Conservation (phyloP, 495 filamentous ascomycete genomes). For the Parachaetomium inaequale region DNA sequence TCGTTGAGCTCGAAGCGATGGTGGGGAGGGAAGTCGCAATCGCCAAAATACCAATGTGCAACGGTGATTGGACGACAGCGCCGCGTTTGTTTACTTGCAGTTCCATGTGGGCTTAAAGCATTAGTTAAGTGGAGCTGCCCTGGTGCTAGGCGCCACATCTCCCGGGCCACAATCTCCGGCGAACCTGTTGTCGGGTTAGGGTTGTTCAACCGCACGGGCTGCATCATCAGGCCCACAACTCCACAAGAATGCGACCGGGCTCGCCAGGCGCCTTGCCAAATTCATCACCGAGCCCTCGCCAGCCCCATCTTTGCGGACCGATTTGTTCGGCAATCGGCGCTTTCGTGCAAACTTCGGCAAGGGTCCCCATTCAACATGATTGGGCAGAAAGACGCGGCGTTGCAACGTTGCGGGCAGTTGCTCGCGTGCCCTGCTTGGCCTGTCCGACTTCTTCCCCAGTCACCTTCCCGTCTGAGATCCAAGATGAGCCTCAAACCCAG, state of each 20-base stretch:
- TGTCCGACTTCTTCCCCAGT: no score
- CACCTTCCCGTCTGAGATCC: no score
- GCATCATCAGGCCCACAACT: background rate
- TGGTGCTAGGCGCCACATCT: background rate
- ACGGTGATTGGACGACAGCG: conserved; percentile 21
- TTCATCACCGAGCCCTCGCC: background rate
- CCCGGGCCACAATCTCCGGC: background rate
- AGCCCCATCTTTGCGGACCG: background rate
- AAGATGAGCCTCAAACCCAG: no score
- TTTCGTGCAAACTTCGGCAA: background rate
- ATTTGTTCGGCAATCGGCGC: background rate
- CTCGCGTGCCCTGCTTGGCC: no score
- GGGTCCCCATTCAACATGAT: no score
- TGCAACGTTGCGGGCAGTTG: no score
- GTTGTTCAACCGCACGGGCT: background rate
- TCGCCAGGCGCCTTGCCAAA: background rate
- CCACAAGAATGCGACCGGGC: no score
- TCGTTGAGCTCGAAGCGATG: background rate
- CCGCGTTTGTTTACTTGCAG: conserved; percentile 34
- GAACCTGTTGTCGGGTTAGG: background rate
- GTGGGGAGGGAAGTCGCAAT: conserved; percentile 14
- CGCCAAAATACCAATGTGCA: conserved; percentile 7
- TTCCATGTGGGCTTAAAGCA: background rate
- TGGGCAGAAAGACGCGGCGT: no score
- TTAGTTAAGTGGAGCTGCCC: background rate